Percentiles rank a stretch among this genome's conserved stretches.
These are phyloP conservation scores for Amborella trichopoda DNA, from an alignment of 164 flowering plant genomes.

Conservation along the genomic window DNA sequence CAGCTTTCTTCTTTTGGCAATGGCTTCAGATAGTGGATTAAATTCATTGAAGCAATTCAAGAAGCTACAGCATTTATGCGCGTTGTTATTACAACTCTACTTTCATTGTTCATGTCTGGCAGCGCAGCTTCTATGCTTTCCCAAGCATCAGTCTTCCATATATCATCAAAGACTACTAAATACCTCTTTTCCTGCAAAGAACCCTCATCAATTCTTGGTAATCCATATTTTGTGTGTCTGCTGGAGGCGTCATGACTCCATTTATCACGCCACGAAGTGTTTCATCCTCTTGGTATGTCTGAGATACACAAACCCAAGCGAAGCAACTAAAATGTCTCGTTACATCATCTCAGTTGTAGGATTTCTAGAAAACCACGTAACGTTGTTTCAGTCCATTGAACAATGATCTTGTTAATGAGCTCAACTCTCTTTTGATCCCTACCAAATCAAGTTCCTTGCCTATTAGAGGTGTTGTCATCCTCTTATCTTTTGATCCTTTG, in stretches of 20 bases:
- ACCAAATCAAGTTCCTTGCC: conserved; percentile 1
- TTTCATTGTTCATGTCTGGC: neutral
- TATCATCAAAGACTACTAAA: conserved; percentile 7
- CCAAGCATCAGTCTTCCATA: conserved; percentile 2
- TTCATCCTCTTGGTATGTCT: no score
- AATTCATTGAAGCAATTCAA: neutral
- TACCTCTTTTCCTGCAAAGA: no score
- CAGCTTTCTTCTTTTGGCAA: neutral
- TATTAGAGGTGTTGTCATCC: neutral
- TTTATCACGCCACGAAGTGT: neutral
- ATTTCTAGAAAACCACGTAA: conserved; percentile 1
- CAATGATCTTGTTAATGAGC: neutral
- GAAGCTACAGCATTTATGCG: neutral
- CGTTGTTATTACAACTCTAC: conserved; percentile 4
- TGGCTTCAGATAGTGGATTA: neutral
- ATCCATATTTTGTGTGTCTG: neutral
- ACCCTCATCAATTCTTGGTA: no score
- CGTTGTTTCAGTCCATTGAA: no score
- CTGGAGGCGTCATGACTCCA: neutral
- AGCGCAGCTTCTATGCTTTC: neutral
- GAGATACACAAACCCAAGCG: conserved; percentile 5
- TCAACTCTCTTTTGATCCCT: neutral
- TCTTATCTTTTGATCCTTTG: neutral
- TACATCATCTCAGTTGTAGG: neutral
- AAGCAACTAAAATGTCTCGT: conserved; percentile 2